phyloP scores from a whole-genome alignment of 2,329 filamentous ascomycete genomes.

The Nemania abortiva region DNA sequence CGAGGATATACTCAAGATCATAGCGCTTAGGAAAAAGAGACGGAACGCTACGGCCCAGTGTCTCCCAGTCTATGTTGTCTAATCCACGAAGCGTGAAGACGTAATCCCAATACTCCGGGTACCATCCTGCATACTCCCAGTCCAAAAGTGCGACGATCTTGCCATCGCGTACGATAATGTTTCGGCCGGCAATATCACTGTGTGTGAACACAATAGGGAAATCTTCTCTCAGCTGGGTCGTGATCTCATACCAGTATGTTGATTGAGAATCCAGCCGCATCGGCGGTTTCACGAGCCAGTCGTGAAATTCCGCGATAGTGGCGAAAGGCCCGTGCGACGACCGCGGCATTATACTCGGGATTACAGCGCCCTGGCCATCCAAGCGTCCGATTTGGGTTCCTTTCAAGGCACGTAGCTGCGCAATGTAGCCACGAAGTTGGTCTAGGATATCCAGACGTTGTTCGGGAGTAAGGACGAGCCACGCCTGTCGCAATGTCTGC shows the following conservation, averaged over 20 bases:
- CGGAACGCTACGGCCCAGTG: conserved; percentile 13
- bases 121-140: conserved; percentile 30
- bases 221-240: conserved; percentile 17
- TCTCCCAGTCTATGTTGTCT: conserved; percentile 28
- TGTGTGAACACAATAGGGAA: conserved; percentile 26
- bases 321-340: conserved; percentile 24
- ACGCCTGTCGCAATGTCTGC: conserved; percentile 20
- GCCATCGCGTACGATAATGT: conserved; percentile 22
- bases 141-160: conserved; percentile 27
- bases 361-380: conserved; percentile 14
- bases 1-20: conserved; percentile 29
- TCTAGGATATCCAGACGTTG: conserved; percentile 21
- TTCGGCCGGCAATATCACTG: conserved; percentile 23
- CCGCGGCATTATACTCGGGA: conserved; percentile 22
- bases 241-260: conserved; percentile 27
- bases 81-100: conserved; percentile 19
- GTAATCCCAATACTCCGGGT: conserved; percentile 28
- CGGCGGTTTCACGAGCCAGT: conserved; percentile 21
- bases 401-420: conserved; percentile 25
- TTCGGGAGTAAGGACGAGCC: conserved; percentile 24
- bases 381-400: conserved; percentile 23
- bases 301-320: conserved; percentile 19
- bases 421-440: conserved; percentile 25
- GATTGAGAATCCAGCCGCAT: conserved; percentile 7
- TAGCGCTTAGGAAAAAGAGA: conserved; percentile 24